Evolutionary conservation across 257 asterid genomes (phyloP).

Genomic region (Rehmannia glutinosa): DNA sequence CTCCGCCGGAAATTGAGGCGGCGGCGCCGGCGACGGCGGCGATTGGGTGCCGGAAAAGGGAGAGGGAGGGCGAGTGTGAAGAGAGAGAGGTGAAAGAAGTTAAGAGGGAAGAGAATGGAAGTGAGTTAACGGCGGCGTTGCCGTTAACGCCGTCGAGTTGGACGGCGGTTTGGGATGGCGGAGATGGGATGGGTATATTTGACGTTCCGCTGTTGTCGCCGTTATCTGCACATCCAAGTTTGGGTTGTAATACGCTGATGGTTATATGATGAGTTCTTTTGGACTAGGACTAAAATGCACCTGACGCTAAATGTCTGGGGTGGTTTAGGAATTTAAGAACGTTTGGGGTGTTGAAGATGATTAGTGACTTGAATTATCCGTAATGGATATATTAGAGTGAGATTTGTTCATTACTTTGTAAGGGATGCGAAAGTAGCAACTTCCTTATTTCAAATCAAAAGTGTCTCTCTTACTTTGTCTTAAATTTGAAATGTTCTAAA

Average conservation of each 20-base stretch:
- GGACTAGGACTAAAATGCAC: constrained; percentile 14
- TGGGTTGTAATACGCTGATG: constrained; percentile 15
- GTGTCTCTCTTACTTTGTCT: not conserved
- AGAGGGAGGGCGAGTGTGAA: constrained; percentile 20
- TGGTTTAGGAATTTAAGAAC: constrained; percentile 5
- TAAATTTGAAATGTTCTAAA: too few relatives aligned
- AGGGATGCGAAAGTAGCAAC: not conserved
- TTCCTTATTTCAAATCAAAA: not conserved
- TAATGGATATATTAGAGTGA: too few relatives aligned
- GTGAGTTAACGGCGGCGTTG: constrained; percentile 17
- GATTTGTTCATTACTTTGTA: not conserved
- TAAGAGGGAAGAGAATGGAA: constrained; percentile 25
- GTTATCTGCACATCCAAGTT: constrained; percentile 34
- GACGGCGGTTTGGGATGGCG: constrained; percentile 57
- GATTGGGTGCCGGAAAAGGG: constrained; percentile 35
- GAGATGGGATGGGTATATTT: constrained; percentile 53
- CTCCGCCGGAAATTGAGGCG: constrained; percentile 12
- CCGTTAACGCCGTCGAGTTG: constrained; percentile 72
- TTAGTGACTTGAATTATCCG: too few relatives aligned
- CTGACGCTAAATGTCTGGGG: constrained; percentile 35
- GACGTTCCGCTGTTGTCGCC: constrained; percentile 75
- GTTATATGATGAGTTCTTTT: constrained; percentile 7
- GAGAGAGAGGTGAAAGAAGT: constrained; percentile 21
- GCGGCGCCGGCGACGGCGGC: not conserved
- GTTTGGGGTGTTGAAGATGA: not conserved